Evolutionary conservation across 2,329 filamentous ascomycete species (phyloP), one percentile per base, ranked within the genome.

Genomic region (Stemphylium lycopersici): DNA sequence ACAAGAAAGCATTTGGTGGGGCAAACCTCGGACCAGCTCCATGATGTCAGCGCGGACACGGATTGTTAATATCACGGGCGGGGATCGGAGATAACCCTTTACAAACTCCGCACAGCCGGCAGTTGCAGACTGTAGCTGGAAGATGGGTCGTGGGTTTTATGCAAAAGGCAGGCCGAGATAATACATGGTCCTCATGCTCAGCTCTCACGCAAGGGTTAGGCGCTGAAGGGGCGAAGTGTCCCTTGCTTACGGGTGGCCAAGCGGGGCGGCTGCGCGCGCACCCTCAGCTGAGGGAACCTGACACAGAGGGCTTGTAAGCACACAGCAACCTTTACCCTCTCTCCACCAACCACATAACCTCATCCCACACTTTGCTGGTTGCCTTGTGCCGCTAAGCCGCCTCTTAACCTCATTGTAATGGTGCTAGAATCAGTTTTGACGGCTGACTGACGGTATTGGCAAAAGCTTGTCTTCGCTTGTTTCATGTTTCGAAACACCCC

Each of bases 401-500:
- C 32, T 36, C 13, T 37, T 8, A 50, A 44, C 44, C 34, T 50
- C 49, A 37, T 31, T 29, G 26, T 15, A n/a, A 22, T 45, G 31
- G 38, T 32, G 15, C 26, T n/a, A 20, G 33, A 57, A 51, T 48
- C 45, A 15, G 24, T 41, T 42, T 37, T 41, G 32, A 41, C 33
- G 42, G 33, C 29, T 33, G 46, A 45, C 26, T 20, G 48, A 20
- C 45, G 32, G 48, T 33, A 54, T 61, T 63, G 63, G 65, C 64
- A 52, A 63, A 64, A 61, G 61, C 57, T 67, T 65, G 49, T 49
- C 44, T 18, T 34, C 36, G 41, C 37, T 36, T 59, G 61, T 65
- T 67, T 68, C 63, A 63, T 55, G 62, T 66, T 67, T 68, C 60
- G 58, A 66, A 66, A 68, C 65, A 56, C 22, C 18, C 38, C 41